Evolutionary conservation across 2,329 filamentous ascomycete species (phyloP), one percentile per base, ranked within the genome.

Genomic region (Pestalotiopsis sp.): DNA sequence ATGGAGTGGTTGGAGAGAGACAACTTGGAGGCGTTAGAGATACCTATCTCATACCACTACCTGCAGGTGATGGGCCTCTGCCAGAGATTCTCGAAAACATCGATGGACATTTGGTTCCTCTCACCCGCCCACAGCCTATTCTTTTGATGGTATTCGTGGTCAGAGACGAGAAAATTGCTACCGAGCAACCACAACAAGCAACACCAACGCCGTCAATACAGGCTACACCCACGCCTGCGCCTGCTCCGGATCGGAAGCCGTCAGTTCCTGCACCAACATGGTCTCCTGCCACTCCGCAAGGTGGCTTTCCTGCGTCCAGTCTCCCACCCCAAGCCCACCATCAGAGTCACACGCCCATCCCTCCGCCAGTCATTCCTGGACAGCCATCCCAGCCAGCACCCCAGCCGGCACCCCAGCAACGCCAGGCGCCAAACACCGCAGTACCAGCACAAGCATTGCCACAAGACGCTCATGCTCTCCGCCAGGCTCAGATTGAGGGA

Each of bases 31-130:
- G 94, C 70, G 92, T 98, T 63, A 91, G 94, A 69, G 95, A 98
- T 77, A 93, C 95, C 1, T 98, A 98, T 78, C 87, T 98, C 39
- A 91, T 98, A 11, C 95, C 96, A 0, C 89, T 98, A 4, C 89
- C 94, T 39, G 87, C 90, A 4, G 94, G 93, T 31, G 85, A 88
- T 31, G 85, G 84, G 41, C 88, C 87, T 64, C 88, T 95, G 58
- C 95, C 96, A 0, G 93, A 95, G 70, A 97, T 98, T 75, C 90
- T 98, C 79, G 88, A 94, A 70, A 92, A 97, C 75, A 87, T 98
- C n/a, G 91, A 93, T 71, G 92, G 95, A 74, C 95, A 95, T 78
- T 88, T 89, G 38, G 88, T 98, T 39, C 93, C 95, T 59, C 86
- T 88, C 69, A 87, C 88, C 2, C 87, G 92, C 17, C 85, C 90